phyloP scores from a whole-genome alignment of 2,329 filamentous ascomycete genomes.

The Penicillium sp. region DNA sequence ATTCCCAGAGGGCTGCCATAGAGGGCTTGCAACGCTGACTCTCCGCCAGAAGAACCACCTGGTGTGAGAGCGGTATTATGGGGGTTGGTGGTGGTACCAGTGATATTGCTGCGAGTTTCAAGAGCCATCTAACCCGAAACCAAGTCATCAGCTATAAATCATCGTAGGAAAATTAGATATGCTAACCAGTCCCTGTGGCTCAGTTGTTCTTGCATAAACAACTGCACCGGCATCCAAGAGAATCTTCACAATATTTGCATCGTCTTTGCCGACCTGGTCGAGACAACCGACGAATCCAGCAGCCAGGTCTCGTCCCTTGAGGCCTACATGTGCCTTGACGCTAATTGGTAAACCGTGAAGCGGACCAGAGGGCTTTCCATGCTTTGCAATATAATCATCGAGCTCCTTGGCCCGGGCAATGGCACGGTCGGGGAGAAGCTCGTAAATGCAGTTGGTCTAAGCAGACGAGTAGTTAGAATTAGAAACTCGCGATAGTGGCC shows the following conservation, averaged over 20 bases:
- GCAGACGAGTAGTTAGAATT: neutral
- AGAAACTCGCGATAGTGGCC: neutral
- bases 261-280: slow-evolving; percentile 20
- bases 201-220: slow-evolving; percentile 31
- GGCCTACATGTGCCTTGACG: slow-evolving; percentile 36
- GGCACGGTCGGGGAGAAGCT: slow-evolving; percentile 49
- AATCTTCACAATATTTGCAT: slow-evolving; percentile 28
- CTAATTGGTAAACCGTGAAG: slow-evolving; percentile 55
- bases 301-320: slow-evolving; percentile 26
- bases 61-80: slow-evolving; percentile 22
- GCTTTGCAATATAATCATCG: slow-evolving; percentile 36
- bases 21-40: slow-evolving; percentile 22
- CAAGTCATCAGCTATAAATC: neutral
- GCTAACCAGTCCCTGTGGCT: slow-evolving; percentile 26
- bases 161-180: neutral
- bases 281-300: slow-evolving; percentile 30
- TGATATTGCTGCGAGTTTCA: slow-evolving; percentile 32
- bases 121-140: slow-evolving; percentile 24
- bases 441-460: slow-evolving; percentile 47
- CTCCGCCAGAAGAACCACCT: slow-evolving; percentile 26
- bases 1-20: slow-evolving; percentile 25
- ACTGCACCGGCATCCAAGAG: slow-evolving; percentile 31
- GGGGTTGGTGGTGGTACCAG: slow-evolving; percentile 27
- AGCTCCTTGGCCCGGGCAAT: slow-evolving; percentile 42
- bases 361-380: slow-evolving; percentile 48